These are phyloP conservation scores for Phaeotremella skinneri DNA, from an alignment of 768 basidiomycete species.

Conservation along the genomic window DNA sequence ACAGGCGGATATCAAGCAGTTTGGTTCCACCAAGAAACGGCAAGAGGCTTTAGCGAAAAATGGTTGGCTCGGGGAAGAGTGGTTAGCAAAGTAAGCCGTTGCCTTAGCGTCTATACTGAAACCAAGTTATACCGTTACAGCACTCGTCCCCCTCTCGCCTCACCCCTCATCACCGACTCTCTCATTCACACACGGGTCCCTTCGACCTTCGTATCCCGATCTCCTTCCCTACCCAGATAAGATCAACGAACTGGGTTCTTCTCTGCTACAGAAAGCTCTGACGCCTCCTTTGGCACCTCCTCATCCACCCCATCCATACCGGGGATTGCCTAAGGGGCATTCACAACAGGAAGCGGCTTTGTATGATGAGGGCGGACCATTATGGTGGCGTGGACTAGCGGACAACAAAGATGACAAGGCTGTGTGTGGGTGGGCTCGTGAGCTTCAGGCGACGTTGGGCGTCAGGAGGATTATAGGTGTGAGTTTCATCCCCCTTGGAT, in stretches of 20 bases:
- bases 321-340: slow-evolving; percentile 63
- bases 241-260: slow-evolving; percentile 72
- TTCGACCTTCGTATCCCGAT: slow-evolving; percentile 67
- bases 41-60: slow-evolving; percentile 66
- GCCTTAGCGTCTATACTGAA: not conserved
- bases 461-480: slow-evolving; percentile 74
- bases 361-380: slow-evolving; percentile 74
- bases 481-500: slow-evolving; percentile 7
- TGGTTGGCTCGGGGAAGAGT: slow-evolving; percentile 74
- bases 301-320: slow-evolving; percentile 70
- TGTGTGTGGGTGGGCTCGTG: slow-evolving; percentile 67
- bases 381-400: slow-evolving; percentile 97
- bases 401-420: slow-evolving; percentile 65
- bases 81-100: slow-evolving; percentile 64
- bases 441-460: slow-evolving; percentile 69
- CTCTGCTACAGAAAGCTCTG: slow-evolving; percentile 71
- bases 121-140: slow-evolving; percentile 43
- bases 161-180: slow-evolving; percentile 54
- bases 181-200: slow-evolving; percentile 91
- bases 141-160: slow-evolving; percentile 56
- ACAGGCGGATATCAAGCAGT: slow-evolving; percentile 74
- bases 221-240: slow-evolving; percentile 76
- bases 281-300: slow-evolving; percentile 68
- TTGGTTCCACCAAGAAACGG: slow-evolving; percentile 68
- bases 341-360: slow-evolving; percentile 67